Evolutionary conservation across 2,329 filamentous ascomycete genomes (phyloP), one percentile per base, ranked within the genome.

Genomic region (Cladophialophora immunda): DNA sequence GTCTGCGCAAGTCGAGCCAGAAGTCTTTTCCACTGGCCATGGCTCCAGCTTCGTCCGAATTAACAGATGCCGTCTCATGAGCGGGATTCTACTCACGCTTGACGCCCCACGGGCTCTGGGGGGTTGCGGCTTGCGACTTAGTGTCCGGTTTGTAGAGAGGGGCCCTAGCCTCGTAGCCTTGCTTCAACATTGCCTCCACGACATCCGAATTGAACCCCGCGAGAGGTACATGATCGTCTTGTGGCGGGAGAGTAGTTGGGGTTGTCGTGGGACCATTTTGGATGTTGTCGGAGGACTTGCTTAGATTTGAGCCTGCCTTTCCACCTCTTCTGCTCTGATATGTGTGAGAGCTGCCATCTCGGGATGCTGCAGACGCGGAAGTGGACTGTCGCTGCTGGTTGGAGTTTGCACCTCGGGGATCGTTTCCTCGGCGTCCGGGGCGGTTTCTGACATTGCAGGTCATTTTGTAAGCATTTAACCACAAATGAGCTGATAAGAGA

Each of bases 1-100:
- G 82, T 71, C 82, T 83, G 47, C 81, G 79, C 32, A 84, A 77
- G 67, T 84, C 82, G 57, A 82, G 74, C 72, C 82, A 83, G 73
- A 84, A 83, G 67, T 83, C 82, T 72, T 81, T 83, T 8, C 81
- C 81, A 66, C 79, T 83, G 3, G 77, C 78, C 82, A 83, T 83
- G 1, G 76, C 76, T 65, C 82, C 82, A 38, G 81, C 82, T 83
- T 52, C 25, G 54, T 5, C 50, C 22, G 59, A 57, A 58, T 73
- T 58, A 71, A 62, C 25, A 27, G 36, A 38, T 17, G 41, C 59
- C 19, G 53, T 27, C 45, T 29, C 50, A 60, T 32, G 64, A 13
- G 47, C 29, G 36, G 30, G 13, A 34, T 29, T 22, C 13, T 60
- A 73, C 78, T 67, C 79, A 83, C 81, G 74, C 70, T 82, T 83